These are phyloP conservation scores for Maudiozyma humilis DNA, from an alignment of 1,139 yeast species.

Conservation along the genomic window DNA sequence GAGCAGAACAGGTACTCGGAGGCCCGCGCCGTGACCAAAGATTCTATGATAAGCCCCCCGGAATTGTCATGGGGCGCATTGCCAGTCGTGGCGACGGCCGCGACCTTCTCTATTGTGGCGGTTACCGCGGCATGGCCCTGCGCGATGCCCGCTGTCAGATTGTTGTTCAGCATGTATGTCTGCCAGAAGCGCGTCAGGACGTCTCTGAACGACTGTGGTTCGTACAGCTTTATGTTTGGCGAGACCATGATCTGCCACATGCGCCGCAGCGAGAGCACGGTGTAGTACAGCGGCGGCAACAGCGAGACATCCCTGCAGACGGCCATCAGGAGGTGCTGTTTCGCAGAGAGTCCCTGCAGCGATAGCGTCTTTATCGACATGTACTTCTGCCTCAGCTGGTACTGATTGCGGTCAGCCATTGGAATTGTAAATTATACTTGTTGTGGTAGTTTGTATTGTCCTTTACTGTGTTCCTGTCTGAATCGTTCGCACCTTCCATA, in stretches of 20 bases:
- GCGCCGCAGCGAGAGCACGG: slow-evolving; percentile 47
- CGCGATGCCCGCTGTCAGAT: slow-evolving; percentile 10
- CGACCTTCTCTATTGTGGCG: not conserved
- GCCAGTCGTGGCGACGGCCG: not conserved
- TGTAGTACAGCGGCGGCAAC: slow-evolving; percentile 53
- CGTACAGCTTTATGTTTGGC: slow-evolving; percentile 25
- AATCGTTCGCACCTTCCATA: no score
- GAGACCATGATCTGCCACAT: slow-evolving; percentile 31
- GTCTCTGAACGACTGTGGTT: slow-evolving; percentile 29
- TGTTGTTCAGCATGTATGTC: slow-evolving; percentile 31
- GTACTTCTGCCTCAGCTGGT: slow-evolving; percentile 13
- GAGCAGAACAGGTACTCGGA: slow-evolving; percentile 68
- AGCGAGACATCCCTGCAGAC: slow-evolving; percentile 66
- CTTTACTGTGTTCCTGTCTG: no score
- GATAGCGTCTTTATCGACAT: slow-evolving; percentile 26
- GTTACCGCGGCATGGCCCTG: not conserved
- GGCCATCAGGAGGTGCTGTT: slow-evolving; percentile 69
- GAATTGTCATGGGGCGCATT: not conserved
- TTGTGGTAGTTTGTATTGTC: no score
- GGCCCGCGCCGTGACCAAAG: slow-evolving; percentile 39
- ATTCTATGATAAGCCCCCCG: slow-evolving; percentile 4
- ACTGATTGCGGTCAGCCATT: not conserved
- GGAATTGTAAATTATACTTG: no score
- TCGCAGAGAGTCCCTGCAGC: slow-evolving; percentile 46
- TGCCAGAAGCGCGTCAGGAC: slow-evolving; percentile 33